Conservation (phyloP, 495 filamentous ascomycete genomes). For the Penicillium paxilli region DNA sequence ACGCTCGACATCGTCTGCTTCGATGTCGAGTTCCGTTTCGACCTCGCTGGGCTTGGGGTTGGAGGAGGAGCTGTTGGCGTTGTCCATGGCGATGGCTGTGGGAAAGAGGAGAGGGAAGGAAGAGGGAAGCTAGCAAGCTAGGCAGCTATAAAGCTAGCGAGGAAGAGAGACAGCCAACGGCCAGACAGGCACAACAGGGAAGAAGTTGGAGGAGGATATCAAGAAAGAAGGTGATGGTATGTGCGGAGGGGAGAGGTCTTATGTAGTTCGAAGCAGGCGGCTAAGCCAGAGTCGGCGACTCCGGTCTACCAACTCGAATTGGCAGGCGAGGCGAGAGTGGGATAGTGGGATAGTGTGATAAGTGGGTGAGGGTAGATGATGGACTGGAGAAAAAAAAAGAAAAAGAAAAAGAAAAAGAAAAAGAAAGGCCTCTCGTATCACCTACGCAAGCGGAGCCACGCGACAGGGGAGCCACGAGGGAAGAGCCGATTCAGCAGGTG, state of each 20-base stretch:
- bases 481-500: conserved; percentile 1
- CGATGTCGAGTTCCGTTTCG: conserved; percentile 15
- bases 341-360: neutral
- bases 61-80: neutral
- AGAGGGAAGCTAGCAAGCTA: neutral
- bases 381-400: neutral
- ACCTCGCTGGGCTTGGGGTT: conserved; percentile 2
- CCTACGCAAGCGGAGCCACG: conserved; percentile 16
- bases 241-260: neutral
- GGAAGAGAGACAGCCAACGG: conserved; percentile 14
- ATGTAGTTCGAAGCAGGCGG: neutral
- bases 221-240: neutral
- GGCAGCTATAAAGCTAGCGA: neutral
- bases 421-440: neutral
- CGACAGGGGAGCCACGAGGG: conserved; percentile 10
- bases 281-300: neutral
- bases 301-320: neutral
- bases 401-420: neutral
- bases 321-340: neutral
- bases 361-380: too few relatives aligned
- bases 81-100: conserved; percentile 13
- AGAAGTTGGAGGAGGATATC: neutral
- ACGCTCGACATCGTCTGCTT: conserved; percentile 19
- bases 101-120: neutral
- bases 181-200: conserved; percentile 9